Conservation (phyloP, 2,329 filamentous ascomycete genomes). For the Cordyceps cicadae region DNA sequence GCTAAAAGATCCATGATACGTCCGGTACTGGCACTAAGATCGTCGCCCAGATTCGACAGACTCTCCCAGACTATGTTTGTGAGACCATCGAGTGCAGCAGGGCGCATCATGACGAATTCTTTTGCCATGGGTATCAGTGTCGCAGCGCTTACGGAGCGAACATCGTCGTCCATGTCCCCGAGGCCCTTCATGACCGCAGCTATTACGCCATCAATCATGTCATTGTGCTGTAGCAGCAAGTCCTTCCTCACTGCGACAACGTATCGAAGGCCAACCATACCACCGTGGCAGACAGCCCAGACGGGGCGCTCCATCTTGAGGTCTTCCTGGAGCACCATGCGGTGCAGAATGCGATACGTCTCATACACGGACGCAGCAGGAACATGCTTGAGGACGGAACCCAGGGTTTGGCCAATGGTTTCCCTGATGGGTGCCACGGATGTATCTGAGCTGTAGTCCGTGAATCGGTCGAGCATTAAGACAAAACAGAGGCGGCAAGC, state of each 20-base stretch:
- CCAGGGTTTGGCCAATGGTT: slow-evolving; percentile 88
- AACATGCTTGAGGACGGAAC: slow-evolving; percentile 79
- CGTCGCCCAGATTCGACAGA: slow-evolving; percentile 90
- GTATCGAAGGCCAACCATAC: slow-evolving; percentile 94
- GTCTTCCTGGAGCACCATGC: slow-evolving; percentile 87
- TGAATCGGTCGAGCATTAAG: slow-evolving; percentile 94
- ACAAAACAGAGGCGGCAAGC: slow-evolving; percentile 93
- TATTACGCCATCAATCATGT: slow-evolving; percentile 88
- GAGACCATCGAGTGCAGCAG: slow-evolving; percentile 66
- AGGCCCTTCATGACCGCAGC: slow-evolving; percentile 91
- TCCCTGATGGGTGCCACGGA: slow-evolving; percentile 94
- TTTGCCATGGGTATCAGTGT: slow-evolving; percentile 93
- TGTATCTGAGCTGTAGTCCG: slow-evolving; percentile 95
- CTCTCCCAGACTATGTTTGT: slow-evolving; percentile 98
- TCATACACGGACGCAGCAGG: slow-evolving; percentile 70
- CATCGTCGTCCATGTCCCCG: slow-evolving; percentile 86
- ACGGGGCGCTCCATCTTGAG: slow-evolving; percentile 63
- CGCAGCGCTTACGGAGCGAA: slow-evolving; percentile 93
- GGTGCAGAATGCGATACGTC: slow-evolving; percentile 76
- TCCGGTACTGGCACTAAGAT: slow-evolving; percentile 92
- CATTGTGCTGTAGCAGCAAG: slow-evolving; percentile 70
- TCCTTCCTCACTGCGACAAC: slow-evolving; percentile 93
- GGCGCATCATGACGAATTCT: slow-evolving; percentile 83
- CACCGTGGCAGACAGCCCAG: slow-evolving; percentile 95
- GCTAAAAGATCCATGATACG: slow-evolving; percentile 98